Evolutionary conservation across 768 basidiomycete genomes (phyloP).

Genomic region (Tremella yokohamensis): DNA sequence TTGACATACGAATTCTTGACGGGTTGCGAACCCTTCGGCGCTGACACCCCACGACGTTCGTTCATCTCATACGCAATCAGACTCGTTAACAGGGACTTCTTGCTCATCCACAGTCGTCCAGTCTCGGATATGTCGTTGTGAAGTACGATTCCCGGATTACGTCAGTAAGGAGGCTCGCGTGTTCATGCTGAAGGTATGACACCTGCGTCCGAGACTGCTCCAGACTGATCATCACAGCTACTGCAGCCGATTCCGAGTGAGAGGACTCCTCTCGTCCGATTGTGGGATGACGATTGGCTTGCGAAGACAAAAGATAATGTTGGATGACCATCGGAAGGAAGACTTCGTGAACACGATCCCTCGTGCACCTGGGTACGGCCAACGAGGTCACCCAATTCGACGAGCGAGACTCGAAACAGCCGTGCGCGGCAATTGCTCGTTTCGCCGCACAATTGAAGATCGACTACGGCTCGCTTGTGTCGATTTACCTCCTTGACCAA

Average conservation of each 20-base stretch:
- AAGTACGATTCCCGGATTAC: constrained; percentile 63
- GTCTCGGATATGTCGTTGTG: constrained; percentile 69
- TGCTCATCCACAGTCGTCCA: constrained; percentile 59
- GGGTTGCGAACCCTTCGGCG: constrained; percentile 81
- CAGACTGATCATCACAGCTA: background rate
- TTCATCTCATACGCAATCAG: background rate
- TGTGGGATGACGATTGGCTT: background rate
- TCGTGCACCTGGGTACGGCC: too few species aligned
- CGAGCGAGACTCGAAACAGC: too few species aligned
- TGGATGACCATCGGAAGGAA: too few species aligned
- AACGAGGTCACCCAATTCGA: too few species aligned
- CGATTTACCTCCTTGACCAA: too few species aligned
- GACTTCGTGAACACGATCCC: too few species aligned
- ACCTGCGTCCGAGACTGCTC: background rate
- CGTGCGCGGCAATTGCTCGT: too few species aligned
- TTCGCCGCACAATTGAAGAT: too few species aligned
- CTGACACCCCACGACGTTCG: constrained; percentile 36
- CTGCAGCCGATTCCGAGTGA: background rate
- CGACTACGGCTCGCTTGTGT: too few species aligned
- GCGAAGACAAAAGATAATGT: too few species aligned
- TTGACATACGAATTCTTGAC: constrained; percentile 90
- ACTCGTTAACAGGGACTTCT: background rate
- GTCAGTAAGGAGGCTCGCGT: constrained; percentile 64
- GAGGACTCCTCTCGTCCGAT: background rate
- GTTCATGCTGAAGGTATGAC: constrained; percentile 60